Evolutionary conservation across 805 yeast genomes (phyloP), one percentile per base, ranked within the genome.

Genomic region (Phaffomyces thermotolerans): DNA sequence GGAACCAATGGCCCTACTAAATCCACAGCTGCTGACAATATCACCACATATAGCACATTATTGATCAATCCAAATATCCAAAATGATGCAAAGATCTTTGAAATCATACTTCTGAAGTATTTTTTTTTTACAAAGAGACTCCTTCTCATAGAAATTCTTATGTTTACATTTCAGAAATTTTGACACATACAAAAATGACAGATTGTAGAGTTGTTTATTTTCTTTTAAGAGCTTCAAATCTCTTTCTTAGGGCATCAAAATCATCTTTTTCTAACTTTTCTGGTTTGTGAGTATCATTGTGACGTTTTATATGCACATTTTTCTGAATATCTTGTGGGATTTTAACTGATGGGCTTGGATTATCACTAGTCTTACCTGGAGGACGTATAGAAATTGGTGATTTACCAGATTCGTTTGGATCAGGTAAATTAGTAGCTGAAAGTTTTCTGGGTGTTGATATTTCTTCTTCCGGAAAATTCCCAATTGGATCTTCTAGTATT

Each of bases 21-120:
- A 58, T 91, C 99, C 29, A 87, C 77, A 2, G 98, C 98, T 0
- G 97, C 95, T 0, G 95, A 80, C 13, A 91, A 68, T 34, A 91
- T 90, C 14, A 91, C 91, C 29, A 91, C 97, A 64, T 90, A 91
- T 1, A 91, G 74, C 10, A 91, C 82, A 60, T 91, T 91, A 64
- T 91, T 91, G 32, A 89, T 67, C 10, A 91, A 73, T 0, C 98
- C 99, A 61, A 90, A 87, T 1, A 81, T 56, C 79, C 91, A 82
- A 60, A 90, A 90, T 12, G 84, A 69, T 0, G 60, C 37, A 53
- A 76, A 80, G 7, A 69, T 46, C 23, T 45, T 39, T 2, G 47
- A 23, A 15, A 15, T 17, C 8, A 38, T 17, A 9, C 13, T 13
- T 13, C 10, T 20, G 5, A 20, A 20, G 22, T 20, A 20, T 4